Evolutionary conservation across 2,329 filamentous ascomycete species (phyloP).

Genomic region (Davidsoniella eucalypti): DNA sequence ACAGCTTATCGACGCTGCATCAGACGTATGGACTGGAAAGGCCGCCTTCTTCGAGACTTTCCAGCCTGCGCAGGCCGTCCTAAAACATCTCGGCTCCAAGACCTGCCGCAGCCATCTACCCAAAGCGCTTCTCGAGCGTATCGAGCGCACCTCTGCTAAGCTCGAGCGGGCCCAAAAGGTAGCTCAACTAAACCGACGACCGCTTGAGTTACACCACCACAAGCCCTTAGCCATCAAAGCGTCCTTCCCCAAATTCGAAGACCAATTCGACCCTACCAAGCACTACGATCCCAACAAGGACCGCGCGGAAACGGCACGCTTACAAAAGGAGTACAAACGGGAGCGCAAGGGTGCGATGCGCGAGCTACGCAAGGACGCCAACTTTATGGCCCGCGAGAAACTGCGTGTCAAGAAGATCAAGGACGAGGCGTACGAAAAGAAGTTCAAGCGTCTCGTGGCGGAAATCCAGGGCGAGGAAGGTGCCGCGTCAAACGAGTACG

Average conservation of each 20-base stretch:
- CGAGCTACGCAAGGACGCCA: conserved; percentile 86
- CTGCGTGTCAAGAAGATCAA: conserved; percentile 82
- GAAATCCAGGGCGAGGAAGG: conserved; percentile 96
- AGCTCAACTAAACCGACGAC: conserved; percentile 51
- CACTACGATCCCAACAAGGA: conserved; percentile 95
- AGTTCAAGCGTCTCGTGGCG: conserved; percentile 78
- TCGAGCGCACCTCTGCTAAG: conserved; percentile 27
- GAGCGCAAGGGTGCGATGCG: conserved; percentile 90
- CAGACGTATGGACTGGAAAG: conserved; percentile 58
- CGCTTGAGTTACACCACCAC: conserved; percentile 80
- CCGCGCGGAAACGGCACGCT: conserved; percentile 66
- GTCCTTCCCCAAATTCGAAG: conserved; percentile 87
- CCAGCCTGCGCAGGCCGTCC: conserved; percentile 43
- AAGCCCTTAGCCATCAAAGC: conserved; percentile 74
- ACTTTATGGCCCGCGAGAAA: conserved; percentile 83
- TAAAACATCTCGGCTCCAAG: conserved; percentile 35
- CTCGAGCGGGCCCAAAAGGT: conserved; percentile 40
- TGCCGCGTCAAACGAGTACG: conserved; percentile 71
- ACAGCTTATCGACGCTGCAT: conserved; percentile 48
- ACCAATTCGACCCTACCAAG: conserved; percentile 81
- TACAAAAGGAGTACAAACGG: conserved; percentile 82
- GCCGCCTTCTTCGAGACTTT: conserved; percentile 55
- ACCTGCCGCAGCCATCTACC: conserved; percentile 23
- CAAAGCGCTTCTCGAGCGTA: conserved; percentile 22
- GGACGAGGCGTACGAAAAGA: conserved; percentile 89